These are phyloP conservation scores for Acacia acuminata DNA, from an alignment of 306 rosid species.

Conservation along the genomic window DNA sequence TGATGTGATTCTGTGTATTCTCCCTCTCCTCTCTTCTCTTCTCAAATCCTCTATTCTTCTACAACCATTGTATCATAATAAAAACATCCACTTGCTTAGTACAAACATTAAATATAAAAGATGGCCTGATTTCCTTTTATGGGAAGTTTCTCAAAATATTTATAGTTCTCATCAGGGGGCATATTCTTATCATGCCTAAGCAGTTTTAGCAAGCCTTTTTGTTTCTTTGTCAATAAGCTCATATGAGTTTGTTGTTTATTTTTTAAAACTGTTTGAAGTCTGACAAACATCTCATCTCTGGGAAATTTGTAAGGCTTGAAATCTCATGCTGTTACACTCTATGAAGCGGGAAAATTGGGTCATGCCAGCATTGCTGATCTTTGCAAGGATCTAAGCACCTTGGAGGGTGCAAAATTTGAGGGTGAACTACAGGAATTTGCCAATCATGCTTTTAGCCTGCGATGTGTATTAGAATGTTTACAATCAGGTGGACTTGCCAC, in stretches of 20 bases:
- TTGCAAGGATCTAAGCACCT: slow-evolving; percentile 86
- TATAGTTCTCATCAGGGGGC: neutral
- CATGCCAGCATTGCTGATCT: slow-evolving; percentile 91
- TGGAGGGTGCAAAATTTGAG: slow-evolving; percentile 88
- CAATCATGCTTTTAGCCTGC: slow-evolving; percentile 94
- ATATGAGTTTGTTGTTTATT: too few relatives aligned
- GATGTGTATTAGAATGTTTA: slow-evolving; percentile 87
- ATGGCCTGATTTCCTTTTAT: too few relatives aligned
- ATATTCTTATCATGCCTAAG: slow-evolving; percentile 1
- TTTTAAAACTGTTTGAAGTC: neutral
- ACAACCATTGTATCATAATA: too few relatives aligned
- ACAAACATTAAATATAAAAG: too few relatives aligned
- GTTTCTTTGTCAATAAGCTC: neutral
- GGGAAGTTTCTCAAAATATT: too few relatives aligned
- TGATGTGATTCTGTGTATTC: too few relatives aligned
- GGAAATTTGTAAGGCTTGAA: slow-evolving; percentile 70
- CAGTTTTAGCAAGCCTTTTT: neutral
- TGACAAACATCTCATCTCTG: slow-evolving; percentile 17
- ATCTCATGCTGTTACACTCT: slow-evolving; percentile 96
- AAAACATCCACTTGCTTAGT: too few relatives aligned
- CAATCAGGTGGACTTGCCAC: slow-evolving; percentile 76
- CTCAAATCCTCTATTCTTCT: too few relatives aligned
- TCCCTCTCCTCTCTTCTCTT: too few relatives aligned
- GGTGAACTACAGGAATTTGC: slow-evolving; percentile 97
- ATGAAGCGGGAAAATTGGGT: slow-evolving; percentile 95